These are phyloP conservation scores for Marchantia polymorpha DNA, from an alignment of 225 moss, liverwort and hornwort species.

Conservation along the genomic window DNA sequence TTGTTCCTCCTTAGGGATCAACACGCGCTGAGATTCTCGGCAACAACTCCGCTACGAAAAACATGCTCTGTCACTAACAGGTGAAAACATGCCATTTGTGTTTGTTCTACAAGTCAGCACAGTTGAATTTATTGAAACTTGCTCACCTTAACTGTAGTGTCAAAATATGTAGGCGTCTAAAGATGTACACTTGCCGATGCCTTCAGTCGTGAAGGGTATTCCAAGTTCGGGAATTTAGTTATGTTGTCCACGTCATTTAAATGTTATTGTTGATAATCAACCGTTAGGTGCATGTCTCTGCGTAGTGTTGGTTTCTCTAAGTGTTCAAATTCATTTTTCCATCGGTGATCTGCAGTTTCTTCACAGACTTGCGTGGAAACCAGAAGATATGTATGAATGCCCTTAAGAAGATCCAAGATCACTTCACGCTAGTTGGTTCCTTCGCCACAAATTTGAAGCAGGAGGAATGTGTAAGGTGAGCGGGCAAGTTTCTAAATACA, in stretches of 20 bases:
- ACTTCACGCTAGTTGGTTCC: conserved; percentile 46
- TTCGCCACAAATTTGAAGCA: conserved; percentile 43
- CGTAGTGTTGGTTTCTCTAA: neutral
- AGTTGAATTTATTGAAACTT: no score
- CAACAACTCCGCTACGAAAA: conserved; percentile 49
- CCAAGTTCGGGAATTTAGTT: no score
- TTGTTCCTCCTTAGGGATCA: conserved; percentile 44
- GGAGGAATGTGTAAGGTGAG: conserved; percentile 53
- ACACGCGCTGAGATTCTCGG: conserved; percentile 56
- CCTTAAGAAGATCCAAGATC: conserved; percentile 51
- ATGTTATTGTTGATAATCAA: no score
- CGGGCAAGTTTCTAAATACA: neutral
- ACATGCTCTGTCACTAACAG: conserved; percentile 64
- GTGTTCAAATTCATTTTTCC: neutral
- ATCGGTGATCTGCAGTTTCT: conserved; percentile 46
- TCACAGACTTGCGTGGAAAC: conserved; percentile 57
- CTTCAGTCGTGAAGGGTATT: neutral
- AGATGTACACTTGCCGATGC: neutral
- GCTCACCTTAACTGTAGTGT: neutral
- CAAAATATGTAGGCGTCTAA: neutral
- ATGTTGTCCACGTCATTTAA: no score
- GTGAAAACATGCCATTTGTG: conserved; percentile 28
- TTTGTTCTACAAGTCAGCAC: no score
- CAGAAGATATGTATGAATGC: conserved; percentile 57
- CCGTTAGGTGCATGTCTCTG: neutral